Evolutionary conservation across 108 stramenopile species (phyloP).

Genomic region (Poteriospumella lacustris): DNA sequence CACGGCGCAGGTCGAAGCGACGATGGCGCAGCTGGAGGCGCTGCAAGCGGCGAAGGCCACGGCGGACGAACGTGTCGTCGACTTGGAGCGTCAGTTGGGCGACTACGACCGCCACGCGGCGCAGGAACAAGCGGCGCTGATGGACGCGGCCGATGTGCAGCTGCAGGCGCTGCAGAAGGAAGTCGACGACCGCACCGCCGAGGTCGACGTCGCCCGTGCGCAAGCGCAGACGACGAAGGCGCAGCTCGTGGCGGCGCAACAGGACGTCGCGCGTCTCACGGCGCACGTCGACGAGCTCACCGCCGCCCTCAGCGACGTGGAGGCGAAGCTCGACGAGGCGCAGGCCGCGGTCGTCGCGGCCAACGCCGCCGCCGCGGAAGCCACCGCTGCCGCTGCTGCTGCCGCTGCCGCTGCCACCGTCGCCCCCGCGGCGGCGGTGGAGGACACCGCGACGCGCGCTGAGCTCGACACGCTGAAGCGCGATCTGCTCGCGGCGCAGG

Average conservation of each 20-base stretch:
- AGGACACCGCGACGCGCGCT: too few relatives aligned
- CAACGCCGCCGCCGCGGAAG: neutral
- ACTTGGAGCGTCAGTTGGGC: neutral
- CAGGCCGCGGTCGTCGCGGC: too few relatives aligned
- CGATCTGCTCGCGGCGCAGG: too few relatives aligned
- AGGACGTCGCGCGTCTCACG: too few relatives aligned
- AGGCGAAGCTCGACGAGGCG: too few relatives aligned
- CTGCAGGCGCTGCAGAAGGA: neutral
- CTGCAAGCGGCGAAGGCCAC: neutral
- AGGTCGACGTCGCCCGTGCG: neutral
- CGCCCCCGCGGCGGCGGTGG: too few relatives aligned
- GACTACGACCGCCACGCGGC: neutral
- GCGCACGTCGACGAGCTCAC: too few relatives aligned
- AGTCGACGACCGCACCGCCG: neutral
- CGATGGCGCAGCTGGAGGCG: neutral
- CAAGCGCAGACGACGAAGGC: neutral
- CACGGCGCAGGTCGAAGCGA: neutral
- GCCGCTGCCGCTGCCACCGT: neutral
- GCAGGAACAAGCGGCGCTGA: neutral
- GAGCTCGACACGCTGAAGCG: too few relatives aligned
- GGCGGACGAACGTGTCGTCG: neutral
- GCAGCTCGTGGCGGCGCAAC: too few relatives aligned
- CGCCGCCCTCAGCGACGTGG: too few relatives aligned
- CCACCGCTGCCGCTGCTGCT: neutral
- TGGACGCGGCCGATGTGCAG: constrained; percentile 3